Base-by-base conservation (phyloP, 345 rosid species). In the Cardiospermum halicacabum region DNA sequence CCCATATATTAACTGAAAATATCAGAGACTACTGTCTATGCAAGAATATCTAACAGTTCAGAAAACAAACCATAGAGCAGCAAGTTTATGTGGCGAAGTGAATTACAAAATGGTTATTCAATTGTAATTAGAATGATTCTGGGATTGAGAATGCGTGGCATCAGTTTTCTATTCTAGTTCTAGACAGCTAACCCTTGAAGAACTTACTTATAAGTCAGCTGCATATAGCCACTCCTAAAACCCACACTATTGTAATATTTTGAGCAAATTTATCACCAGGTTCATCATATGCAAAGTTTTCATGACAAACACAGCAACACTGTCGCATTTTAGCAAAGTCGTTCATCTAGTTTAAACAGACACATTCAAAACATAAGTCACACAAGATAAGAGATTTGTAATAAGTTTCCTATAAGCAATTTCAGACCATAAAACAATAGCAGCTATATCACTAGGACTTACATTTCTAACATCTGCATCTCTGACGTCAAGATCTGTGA, bases 381-480 rank as follows among this genome's bases (percentile, higher is more conserved):
- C 40, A 57, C 19, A 65, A 7, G 16, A 28, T 39, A 32, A 58
- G n/a, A n/a, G n/a, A n/a, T n/a, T 39, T 62, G 11, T n/a, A 1
- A 36, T 11, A 24, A 22, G 36, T 25, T 49, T n/a, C 50, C 10
- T 0, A 58, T 18, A 55, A 53, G 21, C 15, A 51, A 15, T 61
- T 62, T 11, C 7, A 34, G 10, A 27, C 34, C 19, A 4, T 34
- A 34, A 65, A 7, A 27, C 34, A 13, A 4, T 34, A 34, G 61
- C 3, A 43, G 6, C 3, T 39, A 16, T 22, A 24, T n/a, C 21
- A 71, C 4, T 10, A 57, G 42, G 9, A 70, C 96, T 89, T 74
- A 89, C 96, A 91, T 76, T 89, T 82, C 87, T 83, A 42, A 94
- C 97, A 73, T 94, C 93, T 0, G 88, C 92, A 70, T 94, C 97